Evolutionary conservation across 2,329 filamentous ascomycete species (phyloP).

Genomic region (Penicillium palitans): DNA sequence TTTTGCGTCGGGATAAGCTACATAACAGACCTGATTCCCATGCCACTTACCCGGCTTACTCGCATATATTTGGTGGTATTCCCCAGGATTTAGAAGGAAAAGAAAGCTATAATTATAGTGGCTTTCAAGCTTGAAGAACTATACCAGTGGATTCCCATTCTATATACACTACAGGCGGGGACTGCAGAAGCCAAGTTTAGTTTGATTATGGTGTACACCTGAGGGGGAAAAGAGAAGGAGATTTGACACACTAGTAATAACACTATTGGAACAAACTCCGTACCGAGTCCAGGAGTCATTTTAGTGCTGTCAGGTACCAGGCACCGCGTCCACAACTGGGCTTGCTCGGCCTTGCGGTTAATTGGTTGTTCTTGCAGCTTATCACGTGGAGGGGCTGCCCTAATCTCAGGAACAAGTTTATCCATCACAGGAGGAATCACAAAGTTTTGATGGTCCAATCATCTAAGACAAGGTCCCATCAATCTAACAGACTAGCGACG

Average conservation of each 20-base stretch:
- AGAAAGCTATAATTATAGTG: not conserved
- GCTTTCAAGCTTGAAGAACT: not conserved
- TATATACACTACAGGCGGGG: not conserved
- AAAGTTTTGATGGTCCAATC: slow-evolving; percentile 5
- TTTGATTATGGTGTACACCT: not conserved
- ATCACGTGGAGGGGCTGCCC: slow-evolving; percentile 5
- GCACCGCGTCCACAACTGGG: not conserved
- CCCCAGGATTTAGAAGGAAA: not conserved
- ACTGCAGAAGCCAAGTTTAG: not conserved
- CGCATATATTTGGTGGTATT: not conserved
- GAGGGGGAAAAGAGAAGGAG: not conserved
- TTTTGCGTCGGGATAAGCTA: not conserved
- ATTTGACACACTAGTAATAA: not conserved
- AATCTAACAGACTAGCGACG: not conserved
- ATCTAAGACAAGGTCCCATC: not conserved
- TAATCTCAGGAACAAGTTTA: slow-evolving; percentile 2
- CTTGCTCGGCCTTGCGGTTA: not conserved
- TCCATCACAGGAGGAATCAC: not conserved
- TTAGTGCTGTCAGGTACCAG: not conserved
- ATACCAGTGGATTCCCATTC: not conserved
- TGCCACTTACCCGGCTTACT: not conserved
- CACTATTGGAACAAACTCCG: not conserved
- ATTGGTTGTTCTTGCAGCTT: not conserved
- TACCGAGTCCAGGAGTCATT: not conserved
- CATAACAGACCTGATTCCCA: not conserved